These are phyloP conservation scores for Closterium sp. DNA, from an alignment of 139 green algal species.

Conservation along the genomic window DNA sequence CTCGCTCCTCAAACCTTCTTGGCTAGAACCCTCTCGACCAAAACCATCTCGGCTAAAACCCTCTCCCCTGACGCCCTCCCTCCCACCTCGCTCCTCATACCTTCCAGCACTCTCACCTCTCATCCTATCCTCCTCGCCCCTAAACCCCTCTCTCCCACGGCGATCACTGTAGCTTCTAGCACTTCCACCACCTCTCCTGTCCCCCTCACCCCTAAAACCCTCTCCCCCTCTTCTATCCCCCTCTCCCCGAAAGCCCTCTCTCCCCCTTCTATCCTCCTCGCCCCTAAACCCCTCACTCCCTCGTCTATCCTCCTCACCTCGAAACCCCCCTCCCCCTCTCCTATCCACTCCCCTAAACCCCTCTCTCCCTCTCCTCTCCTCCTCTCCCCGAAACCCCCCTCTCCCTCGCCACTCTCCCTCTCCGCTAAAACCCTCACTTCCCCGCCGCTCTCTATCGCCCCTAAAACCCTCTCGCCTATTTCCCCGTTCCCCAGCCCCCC, in stretches of 20 bases:
- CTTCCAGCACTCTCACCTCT: not conserved
- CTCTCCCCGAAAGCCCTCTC: too few relatives aligned
- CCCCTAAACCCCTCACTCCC: not conserved
- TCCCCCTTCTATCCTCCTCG: not conserved
- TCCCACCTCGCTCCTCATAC: not conserved
- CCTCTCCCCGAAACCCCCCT: not conserved
- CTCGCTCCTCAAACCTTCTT: not conserved
- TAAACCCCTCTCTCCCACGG: not conserved
- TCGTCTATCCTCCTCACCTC: not conserved
- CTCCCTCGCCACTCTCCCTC: not conserved
- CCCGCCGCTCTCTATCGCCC: not conserved
- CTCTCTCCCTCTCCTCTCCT: not conserved
- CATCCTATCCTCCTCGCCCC: not conserved
- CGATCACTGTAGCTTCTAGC: not conserved
- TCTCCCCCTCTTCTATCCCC: not conserved
- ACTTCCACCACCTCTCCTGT: not conserved
- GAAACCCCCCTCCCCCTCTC: not conserved
- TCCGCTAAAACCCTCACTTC: not conserved
- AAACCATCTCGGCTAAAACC: not conserved
- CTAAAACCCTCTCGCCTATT: not conserved
- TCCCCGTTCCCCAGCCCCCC: not conserved
- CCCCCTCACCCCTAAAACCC: not conserved
- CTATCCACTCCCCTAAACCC: too few relatives aligned
- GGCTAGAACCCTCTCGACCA: not conserved
- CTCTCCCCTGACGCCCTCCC: not conserved